Conservation (phyloP, 306 rosid species). For the Cucumis melo region DNA sequence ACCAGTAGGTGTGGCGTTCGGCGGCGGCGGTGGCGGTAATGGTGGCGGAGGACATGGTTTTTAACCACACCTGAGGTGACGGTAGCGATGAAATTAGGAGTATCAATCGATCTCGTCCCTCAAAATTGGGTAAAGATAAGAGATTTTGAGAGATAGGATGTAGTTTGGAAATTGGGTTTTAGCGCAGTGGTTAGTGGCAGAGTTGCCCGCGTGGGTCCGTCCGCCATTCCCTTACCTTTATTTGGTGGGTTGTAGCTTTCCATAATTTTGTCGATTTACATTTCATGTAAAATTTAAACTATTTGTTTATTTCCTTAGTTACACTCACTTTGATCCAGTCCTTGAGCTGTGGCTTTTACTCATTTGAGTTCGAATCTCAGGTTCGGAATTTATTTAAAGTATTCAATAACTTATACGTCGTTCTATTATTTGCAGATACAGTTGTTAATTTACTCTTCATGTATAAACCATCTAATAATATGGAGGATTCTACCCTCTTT, state of each 20-base stretch:
- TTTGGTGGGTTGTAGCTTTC: not conserved
- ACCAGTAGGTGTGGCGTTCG: conserved; percentile 58
- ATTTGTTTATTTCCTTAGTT: too few relatives aligned
- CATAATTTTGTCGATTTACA: not conserved
- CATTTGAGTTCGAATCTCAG: too few relatives aligned
- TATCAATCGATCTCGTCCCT: not conserved
- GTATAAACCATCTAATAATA: too few relatives aligned
- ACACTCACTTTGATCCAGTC: too few relatives aligned
- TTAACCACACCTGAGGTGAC: not conserved
- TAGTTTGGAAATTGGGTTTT: not conserved
- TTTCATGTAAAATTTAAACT: not conserved
- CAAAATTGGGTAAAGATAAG: not conserved
- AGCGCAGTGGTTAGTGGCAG: not conserved
- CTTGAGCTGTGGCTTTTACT: too few relatives aligned
- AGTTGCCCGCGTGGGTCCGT: not conserved
- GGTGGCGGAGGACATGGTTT: conserved; percentile 11
- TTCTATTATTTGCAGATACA: too few relatives aligned
- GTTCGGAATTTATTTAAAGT: too few relatives aligned
- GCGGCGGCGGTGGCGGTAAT: conserved; percentile 1
- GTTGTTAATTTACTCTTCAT: too few relatives aligned
- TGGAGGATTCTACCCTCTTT: too few relatives aligned
- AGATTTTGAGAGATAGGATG: not conserved
- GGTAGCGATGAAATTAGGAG: not conserved
- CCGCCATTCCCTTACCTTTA: not conserved
- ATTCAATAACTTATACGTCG: too few relatives aligned